Conservation (phyloP, 495 filamentous ascomycete species). For the Staphylotrichum tortipilum region DNA sequence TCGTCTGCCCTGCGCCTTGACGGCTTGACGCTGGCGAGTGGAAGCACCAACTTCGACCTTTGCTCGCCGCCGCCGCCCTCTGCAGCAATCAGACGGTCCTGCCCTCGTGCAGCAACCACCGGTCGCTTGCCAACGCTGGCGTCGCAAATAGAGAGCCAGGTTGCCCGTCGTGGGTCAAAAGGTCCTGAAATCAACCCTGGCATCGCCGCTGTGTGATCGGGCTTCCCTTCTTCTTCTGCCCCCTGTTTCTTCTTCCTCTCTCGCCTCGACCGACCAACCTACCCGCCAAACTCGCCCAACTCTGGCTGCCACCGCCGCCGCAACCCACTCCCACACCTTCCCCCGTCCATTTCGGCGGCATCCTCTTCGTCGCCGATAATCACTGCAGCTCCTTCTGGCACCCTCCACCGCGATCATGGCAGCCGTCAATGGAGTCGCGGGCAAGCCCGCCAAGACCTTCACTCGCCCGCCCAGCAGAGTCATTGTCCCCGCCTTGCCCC, state of each 20-base stretch:
- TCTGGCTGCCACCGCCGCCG: neutral
- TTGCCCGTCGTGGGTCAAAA: conserved; percentile 16
- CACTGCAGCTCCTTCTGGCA: neutral
- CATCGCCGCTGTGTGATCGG: conserved; percentile 14
- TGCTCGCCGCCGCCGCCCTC: neutral
- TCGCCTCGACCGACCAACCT: neutral
- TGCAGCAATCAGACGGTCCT: conserved; percentile 6
- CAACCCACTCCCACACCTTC: no score
- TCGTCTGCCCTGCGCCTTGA: no score
- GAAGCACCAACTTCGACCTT: no score
- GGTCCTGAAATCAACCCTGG: no score
- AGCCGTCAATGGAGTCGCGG: conserved; percentile 16
- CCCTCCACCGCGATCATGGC: conserved; percentile 17
- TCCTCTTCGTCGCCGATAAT: neutral
- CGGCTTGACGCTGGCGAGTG: no score
- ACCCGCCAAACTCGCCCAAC: neutral
- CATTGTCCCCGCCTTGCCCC: conserved; percentile 23
- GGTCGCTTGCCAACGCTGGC: neutral
- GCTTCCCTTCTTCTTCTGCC: conserved; percentile 7
- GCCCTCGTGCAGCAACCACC: neutral
- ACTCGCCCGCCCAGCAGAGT: conserved; percentile 4
- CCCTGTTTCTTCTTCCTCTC: no score
- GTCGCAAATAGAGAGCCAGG: conserved; percentile 15
- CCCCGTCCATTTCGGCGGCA: neutral
- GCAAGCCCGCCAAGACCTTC: conserved; percentile 15